Base-by-base conservation (phyloP, 805 yeast genomes). In the Yarrowia deformans region DNA sequence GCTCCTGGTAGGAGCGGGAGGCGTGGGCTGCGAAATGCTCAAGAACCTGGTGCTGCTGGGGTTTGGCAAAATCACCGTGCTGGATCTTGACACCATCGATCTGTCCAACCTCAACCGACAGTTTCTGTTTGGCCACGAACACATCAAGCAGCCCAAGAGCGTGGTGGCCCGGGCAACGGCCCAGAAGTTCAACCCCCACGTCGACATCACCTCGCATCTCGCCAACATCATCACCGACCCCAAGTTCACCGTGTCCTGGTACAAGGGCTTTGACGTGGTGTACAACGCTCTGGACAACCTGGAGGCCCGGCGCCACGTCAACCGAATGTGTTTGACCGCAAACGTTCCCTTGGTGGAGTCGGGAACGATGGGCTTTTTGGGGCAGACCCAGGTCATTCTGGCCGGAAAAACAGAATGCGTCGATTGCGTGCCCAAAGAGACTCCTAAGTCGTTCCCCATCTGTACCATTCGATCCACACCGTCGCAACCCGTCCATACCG, bases 391-490 rank as follows among this genome's bases (percentile, higher is more conserved):
- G 75, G 97, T 97, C 1, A 94, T 95, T 69, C 83, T 86, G 71
- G 96, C 97, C 1, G 87, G 88, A 66, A 73, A 80, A 60, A 87
- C 96, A 1, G 99, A 95, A 79, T 95, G 99, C 79, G 96, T 93
- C 78, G 97, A 93, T 71, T 95, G 99, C 78, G 86, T 88, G 34
- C 86, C 89, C 6, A 92, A 94, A 75, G 95, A 88, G 45, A 88
- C 96, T 0, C 97, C 98, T 7, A 93, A 90, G 75, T 84, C 95
- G 0, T 95, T 87, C 77, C 98, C 99, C 0, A 97, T 95, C 1
- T 95, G 99, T 77, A 95, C 99, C 0, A 95, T 95, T 70, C 83
- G 99, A 72, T 91, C 97, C 7, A 95, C 99, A 0, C 99, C 99
- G 0, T 91, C 97, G 0, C 93, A 90, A 75, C 98, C 98, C 0